These are phyloP conservation scores for Coniella lustricola DNA, from an alignment of 2,329 filamentous ascomycete species.

Conservation along the genomic window DNA sequence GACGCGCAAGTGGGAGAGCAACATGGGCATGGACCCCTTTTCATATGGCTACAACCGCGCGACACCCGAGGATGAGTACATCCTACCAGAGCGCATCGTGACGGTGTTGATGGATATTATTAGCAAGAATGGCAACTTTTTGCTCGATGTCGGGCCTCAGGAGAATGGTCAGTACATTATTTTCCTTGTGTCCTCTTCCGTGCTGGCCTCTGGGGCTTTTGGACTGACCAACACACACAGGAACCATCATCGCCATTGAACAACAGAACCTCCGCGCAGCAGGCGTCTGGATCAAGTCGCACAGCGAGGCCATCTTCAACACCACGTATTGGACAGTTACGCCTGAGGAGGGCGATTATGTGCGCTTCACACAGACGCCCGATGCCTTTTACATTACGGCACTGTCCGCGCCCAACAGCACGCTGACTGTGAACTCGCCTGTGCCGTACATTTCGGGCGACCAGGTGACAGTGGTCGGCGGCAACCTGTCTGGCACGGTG, in stretches of 20 bases:
- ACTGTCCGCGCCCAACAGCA: conserved; percentile 34
- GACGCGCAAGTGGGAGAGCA: conserved; percentile 18
- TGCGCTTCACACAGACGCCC: conserved; percentile 44
- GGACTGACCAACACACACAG: neutral
- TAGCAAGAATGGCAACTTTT: conserved; percentile 25
- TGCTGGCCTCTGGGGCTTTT: too few species aligned
- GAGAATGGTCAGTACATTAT: conserved; percentile 7
- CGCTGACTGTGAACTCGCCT: conserved; percentile 33
- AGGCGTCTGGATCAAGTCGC: conserved; percentile 45
- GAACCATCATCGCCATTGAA: conserved; percentile 13
- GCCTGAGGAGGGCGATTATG: conserved; percentile 33
- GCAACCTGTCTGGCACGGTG: conserved; percentile 19
- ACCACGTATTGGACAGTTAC: conserved; percentile 47
- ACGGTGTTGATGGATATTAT: conserved; percentile 23
- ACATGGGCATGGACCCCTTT: conserved; percentile 18
- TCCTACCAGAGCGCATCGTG: conserved; percentile 21
- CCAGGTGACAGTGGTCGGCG: conserved; percentile 35
- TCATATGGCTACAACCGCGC: conserved; percentile 19
- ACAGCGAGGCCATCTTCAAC: conserved; percentile 49
- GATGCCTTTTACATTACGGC: conserved; percentile 47
- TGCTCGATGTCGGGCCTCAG: conserved; percentile 23
- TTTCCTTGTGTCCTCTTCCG: too few species aligned
- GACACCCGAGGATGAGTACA: conserved; percentile 18
- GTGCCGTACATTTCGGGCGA: conserved; percentile 42
- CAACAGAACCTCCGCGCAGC: conserved; percentile 40